A percentile compares a stretch with the other conserved stretches of the same genome.
Evolutionary conservation across 2,329 filamentous ascomycete species (phyloP).

Genomic region (Cadophora sp.): DNA sequence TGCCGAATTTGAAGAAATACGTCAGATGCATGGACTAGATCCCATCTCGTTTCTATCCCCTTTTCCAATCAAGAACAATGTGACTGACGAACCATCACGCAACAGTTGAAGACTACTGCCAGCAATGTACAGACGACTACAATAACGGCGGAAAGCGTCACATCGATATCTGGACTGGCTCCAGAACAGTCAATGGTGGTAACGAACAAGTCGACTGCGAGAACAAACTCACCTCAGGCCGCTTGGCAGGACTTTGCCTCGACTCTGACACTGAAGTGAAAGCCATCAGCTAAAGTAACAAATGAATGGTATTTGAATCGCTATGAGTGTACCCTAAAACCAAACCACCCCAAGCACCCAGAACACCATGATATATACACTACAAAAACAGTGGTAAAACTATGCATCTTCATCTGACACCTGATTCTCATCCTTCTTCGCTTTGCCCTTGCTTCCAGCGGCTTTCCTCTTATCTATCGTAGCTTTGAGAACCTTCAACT

Average conservation of each 20-base stretch:
- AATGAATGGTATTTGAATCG: slow-evolving; percentile 9
- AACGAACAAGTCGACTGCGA: slow-evolving; percentile 48
- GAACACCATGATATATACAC: neutral
- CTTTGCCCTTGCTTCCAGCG: neutral
- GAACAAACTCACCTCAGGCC: slow-evolving; percentile 46
- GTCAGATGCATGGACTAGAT: slow-evolving; percentile 29
- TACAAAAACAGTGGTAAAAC: neutral
- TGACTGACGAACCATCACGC: too few species aligned
- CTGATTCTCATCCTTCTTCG: neutral
- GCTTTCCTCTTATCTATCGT: slow-evolving; percentile 60
- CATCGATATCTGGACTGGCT: slow-evolving; percentile 51
- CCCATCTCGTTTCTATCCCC: neutral
- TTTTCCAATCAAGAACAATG: too few species aligned
- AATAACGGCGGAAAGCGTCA: slow-evolving; percentile 37
- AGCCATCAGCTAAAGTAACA: neutral
- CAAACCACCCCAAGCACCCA: slow-evolving; percentile 1
- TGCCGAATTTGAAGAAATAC: slow-evolving; percentile 54
- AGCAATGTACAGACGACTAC: slow-evolving; percentile 25
- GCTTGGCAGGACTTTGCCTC: too few species aligned
- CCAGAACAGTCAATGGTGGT: slow-evolving; percentile 43
- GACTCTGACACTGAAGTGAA: neutral
- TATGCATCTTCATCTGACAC: slow-evolving; percentile 1
- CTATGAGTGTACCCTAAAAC: slow-evolving; percentile 3
- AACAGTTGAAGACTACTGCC: slow-evolving; percentile 11
- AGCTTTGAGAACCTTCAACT: slow-evolving; percentile 76